These are phyloP conservation scores for Penicillium sp. DNA, from an alignment of 2,329 filamentous ascomycete species.

Conservation along the genomic window DNA sequence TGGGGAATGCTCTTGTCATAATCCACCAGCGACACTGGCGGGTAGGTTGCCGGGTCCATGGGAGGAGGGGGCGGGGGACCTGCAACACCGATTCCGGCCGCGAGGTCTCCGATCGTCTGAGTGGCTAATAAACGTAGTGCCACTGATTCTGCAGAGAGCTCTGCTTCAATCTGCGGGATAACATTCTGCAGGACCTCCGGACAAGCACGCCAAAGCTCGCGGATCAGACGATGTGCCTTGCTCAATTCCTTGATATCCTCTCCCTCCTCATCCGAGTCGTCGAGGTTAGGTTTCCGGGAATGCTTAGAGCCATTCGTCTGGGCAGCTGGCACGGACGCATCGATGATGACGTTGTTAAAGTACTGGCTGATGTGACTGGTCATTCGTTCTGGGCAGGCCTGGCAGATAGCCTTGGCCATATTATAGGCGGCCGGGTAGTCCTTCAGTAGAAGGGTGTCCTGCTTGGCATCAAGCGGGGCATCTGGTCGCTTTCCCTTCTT, in stretches of 20 bases:
- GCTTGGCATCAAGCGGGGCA: constrained; percentile 65
- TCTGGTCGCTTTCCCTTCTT: constrained; percentile 56
- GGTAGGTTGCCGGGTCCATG: constrained; percentile 80
- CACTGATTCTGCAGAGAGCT: constrained; percentile 84
- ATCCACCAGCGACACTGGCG: constrained; percentile 53
- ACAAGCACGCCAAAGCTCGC: constrained; percentile 90
- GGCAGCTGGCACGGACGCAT: constrained; percentile 64
- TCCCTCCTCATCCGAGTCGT: constrained; percentile 67
- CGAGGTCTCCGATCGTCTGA: constrained; percentile 92
- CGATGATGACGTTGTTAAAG: constrained; percentile 93
- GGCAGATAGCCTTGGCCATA: constrained; percentile 94
- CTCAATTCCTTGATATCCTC: constrained; percentile 82
- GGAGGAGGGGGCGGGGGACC: constrained; percentile 70
- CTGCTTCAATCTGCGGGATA: constrained; percentile 87
- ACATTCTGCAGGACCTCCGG: constrained; percentile 88
- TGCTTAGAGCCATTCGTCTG: constrained; percentile 52
- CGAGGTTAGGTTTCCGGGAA: constrained; percentile 49
- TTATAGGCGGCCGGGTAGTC: constrained; percentile 90
- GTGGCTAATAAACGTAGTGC: constrained; percentile 84
- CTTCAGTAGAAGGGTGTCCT: constrained; percentile 79
- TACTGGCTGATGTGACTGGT: constrained; percentile 90
- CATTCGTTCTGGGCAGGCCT: constrained; percentile 88
- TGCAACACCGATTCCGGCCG: constrained; percentile 87
- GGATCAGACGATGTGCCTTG: constrained; percentile 84
- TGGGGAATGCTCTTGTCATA: constrained; percentile 50